These are phyloP conservation scores for Peniophora sp. DNA, from an alignment of 1,284 basidiomycete genomes.

Conservation along the genomic window DNA sequence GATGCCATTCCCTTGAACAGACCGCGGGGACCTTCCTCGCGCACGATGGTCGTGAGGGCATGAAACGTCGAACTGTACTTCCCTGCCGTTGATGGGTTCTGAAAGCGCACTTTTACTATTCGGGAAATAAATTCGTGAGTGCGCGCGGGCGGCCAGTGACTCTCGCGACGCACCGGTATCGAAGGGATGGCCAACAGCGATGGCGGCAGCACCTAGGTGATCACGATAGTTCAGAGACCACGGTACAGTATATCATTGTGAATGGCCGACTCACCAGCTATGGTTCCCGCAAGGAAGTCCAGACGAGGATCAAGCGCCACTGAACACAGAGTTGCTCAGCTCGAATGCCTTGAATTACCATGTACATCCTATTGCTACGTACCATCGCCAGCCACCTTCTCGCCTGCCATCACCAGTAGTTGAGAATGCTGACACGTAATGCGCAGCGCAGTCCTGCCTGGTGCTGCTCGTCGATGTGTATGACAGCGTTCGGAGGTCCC, in stretches of 20 bases:
- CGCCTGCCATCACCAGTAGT: too few relatives aligned
- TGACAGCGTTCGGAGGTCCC: too few relatives aligned
- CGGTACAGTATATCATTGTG: conserved; percentile 1
- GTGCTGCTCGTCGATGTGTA: too few relatives aligned
- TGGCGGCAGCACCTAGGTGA: conserved; percentile 47
- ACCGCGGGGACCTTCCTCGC: conserved; percentile 58
- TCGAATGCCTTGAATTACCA: too few relatives aligned
- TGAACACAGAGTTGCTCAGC: conserved; percentile 1
- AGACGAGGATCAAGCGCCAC: conserved; percentile 38
- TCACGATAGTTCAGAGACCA: too few relatives aligned
- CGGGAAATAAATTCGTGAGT: conserved; percentile 3
- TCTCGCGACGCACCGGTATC: conserved; percentile 51
- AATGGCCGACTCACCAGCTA: conserved; percentile 37
- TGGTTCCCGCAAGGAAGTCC: conserved; percentile 69
- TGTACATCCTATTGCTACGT: too few relatives aligned
- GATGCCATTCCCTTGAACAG: conserved; percentile 69
- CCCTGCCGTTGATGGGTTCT: conserved; percentile 46
- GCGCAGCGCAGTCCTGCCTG: too few relatives aligned
- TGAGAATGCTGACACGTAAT: too few relatives aligned
- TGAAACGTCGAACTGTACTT: conserved; percentile 55
- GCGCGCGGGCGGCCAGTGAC: background rate
- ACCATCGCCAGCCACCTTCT: too few relatives aligned
- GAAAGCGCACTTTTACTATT: conserved; percentile 69
- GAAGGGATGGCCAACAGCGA: conserved; percentile 65
- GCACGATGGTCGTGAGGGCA: conserved; percentile 56